Evolutionary conservation across 768 basidiomycete genomes (phyloP), one percentile per base, ranked within the genome.

Genomic region (Russula abietina): DNA sequence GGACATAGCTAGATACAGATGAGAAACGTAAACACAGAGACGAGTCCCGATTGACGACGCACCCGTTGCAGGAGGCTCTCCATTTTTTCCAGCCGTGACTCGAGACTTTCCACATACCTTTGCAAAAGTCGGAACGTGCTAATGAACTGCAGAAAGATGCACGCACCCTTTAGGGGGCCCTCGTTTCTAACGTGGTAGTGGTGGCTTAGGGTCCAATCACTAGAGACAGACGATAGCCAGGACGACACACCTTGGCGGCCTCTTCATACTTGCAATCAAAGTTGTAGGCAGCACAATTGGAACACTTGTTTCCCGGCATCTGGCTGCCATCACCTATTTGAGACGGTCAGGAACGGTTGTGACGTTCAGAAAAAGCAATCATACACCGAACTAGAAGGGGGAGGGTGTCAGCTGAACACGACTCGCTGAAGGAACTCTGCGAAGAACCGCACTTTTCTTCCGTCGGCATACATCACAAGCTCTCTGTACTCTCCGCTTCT

Each of bases 401-500:
- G 11, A 67, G 45, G n/a, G n/a, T n/a, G 26, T 68, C 56, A 56
- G 63, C 36, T 54, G 53, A 38, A 10, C 50, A n/a, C 10, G 51
- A 43, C 16, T 54, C 45, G 24, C 50, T 22, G 55, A 50, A 59
- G 24, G n/a, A 61, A 50, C 55, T 28, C n/a, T 17, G 62, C 71
- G 70, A 8, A 24, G 12, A 17, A 33, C 73, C 82, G 65, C 61
- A 87, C 89, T 85, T 76, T 94, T 94, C 79, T 92, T 93, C 61
- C 89, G 78, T 41, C 91, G 78, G 70, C 91, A 93, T 0, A 85
- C 81, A 69, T 93, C 91, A 70, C 91, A 93, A 8, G 90, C 90
- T 32, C 90, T 75, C 73, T 89, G 87, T 33, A 91, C 80, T 65
- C 84, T 79, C 43, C 89, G 75, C 71, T 88, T 89, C 78, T 91